Evolutionary conservation across 2,329 filamentous ascomycete genomes (phyloP).

Genomic region (Ceratocystis cacaofunesta): DNA sequence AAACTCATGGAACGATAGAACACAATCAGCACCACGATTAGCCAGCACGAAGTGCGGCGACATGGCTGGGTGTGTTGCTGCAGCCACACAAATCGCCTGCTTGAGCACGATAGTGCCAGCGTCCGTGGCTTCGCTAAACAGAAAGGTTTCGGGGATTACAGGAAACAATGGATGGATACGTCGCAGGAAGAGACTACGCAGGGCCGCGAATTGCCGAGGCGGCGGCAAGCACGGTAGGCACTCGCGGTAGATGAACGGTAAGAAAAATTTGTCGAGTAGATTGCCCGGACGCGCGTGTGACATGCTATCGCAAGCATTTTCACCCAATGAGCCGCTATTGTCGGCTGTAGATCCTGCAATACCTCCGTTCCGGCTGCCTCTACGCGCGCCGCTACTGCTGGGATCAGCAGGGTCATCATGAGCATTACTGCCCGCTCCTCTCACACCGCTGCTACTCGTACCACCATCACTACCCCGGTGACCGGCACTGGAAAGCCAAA

Average conservation of each 20-base stretch:
- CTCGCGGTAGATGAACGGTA: slow-evolving; percentile 31
- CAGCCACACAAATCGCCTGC: slow-evolving; percentile 41
- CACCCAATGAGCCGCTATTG: not conserved
- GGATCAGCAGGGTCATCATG: not conserved
- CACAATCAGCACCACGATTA: slow-evolving; percentile 24
- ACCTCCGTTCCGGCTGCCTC: not conserved
- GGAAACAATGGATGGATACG: slow-evolving; percentile 42
- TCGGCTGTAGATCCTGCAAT: not conserved
- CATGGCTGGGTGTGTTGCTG: slow-evolving; percentile 35
- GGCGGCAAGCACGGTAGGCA: slow-evolving; percentile 36
- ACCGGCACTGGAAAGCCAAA: slow-evolving; percentile 32
- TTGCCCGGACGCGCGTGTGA: slow-evolving; percentile 5
- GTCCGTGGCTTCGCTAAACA: slow-evolving; percentile 23
- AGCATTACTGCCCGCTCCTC: not conserved
- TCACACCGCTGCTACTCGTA: not conserved
- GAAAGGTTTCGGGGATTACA: slow-evolving; percentile 29
- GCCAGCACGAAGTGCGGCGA: slow-evolving; percentile 31
- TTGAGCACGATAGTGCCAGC: slow-evolving; percentile 32
- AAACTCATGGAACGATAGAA: slow-evolving; percentile 34
- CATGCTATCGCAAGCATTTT: not conserved
- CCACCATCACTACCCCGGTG: not conserved
- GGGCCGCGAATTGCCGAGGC: slow-evolving; percentile 29
- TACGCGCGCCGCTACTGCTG: not conserved
- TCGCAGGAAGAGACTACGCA: slow-evolving; percentile 34
- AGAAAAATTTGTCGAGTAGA: slow-evolving; percentile 28